A percentile compares a stretch with the other conserved stretches of the same genome.
phyloP scores from a whole-genome alignment of 305 asterid species.

The Fraxinus floribunda region DNA sequence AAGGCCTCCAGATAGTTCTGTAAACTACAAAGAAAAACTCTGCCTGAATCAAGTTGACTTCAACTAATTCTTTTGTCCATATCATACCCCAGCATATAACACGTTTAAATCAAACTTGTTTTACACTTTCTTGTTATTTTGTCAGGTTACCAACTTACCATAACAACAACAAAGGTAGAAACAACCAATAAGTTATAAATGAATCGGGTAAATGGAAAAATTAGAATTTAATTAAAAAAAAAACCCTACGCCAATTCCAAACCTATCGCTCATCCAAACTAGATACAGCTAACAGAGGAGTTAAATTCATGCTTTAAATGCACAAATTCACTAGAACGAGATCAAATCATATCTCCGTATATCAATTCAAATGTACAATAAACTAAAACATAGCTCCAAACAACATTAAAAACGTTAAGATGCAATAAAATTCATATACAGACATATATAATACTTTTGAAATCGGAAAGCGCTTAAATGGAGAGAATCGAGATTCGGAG shows the following conservation, averaged over 20 bases:
- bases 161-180: not conserved
- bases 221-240: not conserved
- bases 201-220: slow-evolving; percentile 7
- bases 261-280: slow-evolving; percentile 24
- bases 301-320: not conserved
- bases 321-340: slow-evolving; percentile 15
- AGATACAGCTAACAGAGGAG: slow-evolving; percentile 28
- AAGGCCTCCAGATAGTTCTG: not conserved
- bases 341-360: slow-evolving; percentile 22
- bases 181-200: not conserved
- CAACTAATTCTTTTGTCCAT: slow-evolving; percentile 11
- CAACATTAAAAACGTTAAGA: not conserved
- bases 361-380: not conserved
- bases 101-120: not conserved
- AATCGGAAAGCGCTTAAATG: slow-evolving; percentile 24
- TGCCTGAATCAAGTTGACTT: not conserved
- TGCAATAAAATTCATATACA: not conserved
- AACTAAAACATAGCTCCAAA: not conserved
- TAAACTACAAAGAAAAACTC: not conserved
- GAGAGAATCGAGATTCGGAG: not conserved
- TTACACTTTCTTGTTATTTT: not conserved
- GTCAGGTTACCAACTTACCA: not conserved
- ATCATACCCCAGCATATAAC: slow-evolving; percentile 8
- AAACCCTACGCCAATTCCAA: slow-evolving; percentile 30
- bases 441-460: slow-evolving; percentile 27